These are phyloP conservation scores for Musa acuminata DNA, from an alignment of 176 grass and related monocot genomes.

Conservation along the genomic window DNA sequence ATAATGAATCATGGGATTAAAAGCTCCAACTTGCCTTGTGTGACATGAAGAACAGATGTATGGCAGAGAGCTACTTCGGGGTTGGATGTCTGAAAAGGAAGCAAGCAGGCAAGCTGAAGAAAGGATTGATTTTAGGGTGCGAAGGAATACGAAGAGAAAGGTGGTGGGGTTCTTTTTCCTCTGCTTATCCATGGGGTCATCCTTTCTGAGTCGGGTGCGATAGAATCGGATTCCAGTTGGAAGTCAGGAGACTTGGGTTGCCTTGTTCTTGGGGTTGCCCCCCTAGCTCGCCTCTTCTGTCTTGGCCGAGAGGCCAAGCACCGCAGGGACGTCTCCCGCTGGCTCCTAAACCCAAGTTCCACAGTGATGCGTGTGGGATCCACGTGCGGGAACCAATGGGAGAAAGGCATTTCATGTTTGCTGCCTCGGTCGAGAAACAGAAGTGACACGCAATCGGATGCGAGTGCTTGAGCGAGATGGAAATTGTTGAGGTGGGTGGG, in stretches of 20 bases:
- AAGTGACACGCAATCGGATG: no score
- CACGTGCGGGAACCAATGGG: no score
- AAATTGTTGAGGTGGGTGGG: no score
- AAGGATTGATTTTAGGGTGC: constrained; percentile 9
- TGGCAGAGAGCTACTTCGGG: not conserved
- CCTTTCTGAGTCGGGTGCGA: constrained; percentile 14
- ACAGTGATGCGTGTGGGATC: no score
- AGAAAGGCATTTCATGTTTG: no score
- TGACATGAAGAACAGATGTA: not conserved
- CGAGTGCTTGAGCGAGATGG: no score
- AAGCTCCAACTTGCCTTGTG: not conserved
- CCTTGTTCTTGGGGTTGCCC: not conserved
- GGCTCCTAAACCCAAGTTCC: no score
- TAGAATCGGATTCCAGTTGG: constrained; percentile 22
- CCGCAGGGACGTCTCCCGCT: no score
- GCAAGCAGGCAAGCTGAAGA: constrained; percentile 10
- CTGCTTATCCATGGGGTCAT: constrained; percentile 12
- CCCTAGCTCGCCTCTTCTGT: no score
- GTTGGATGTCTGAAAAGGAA: not conserved
- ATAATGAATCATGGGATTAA: not conserved
- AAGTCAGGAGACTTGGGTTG: not conserved
- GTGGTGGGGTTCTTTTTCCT: constrained; percentile 22
- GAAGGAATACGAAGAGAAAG: constrained; percentile 19
- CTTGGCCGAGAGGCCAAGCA: no score
- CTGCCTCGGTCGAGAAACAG: no score